Base-by-base conservation (phyloP, 2,329 filamentous ascomycete genomes). In the Hypoxylon sp. region DNA sequence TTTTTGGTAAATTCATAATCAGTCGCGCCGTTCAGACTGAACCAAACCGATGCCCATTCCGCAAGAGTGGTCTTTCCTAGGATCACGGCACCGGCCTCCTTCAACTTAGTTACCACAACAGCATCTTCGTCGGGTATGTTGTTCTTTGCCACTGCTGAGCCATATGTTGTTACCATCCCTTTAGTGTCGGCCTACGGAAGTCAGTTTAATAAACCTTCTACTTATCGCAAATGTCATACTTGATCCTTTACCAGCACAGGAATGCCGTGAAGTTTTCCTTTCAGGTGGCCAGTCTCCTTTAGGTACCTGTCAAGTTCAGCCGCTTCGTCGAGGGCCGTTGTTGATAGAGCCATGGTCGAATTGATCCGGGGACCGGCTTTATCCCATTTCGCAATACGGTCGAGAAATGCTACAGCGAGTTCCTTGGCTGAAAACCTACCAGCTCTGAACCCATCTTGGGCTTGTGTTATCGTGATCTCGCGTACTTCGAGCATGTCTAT, bases 21-120 rank as follows among this genome's bases (percentile, higher is more conserved):
- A 5, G 64, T 71, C 29, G 67, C 69, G 6, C 63, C 58, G 10
- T 67, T 71, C 5, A 60, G 59, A 19, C 62, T 69, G 50, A 71
- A 75, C 69, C 69, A 72, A 8, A 67, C 53, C 3, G 62, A 62
- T 1, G 69, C 72, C 73, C 72, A 73, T 53, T 74, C 72, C 15
- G 70, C 47, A 37, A 71, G 62, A n/a, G 62, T 72, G 1, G 72
- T 73, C 61, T 74, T 74, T 5, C 69, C 73, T 1, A 75, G 62
- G n/a, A 75, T 29, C 17, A 75, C 69, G 4, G 72, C 73, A 10
- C 73, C 73, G 3, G 62, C 73, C 6, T 37, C 64, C 37, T 70
- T 70, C 29, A 74, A 62, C 29, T 58, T 68, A 1, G 52, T 47
- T 24, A 74, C 71, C 2, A 71, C 68, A 19, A 66, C 50, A 31